Conservation (phyloP, 352 stramenopile species). For the Blastocystis sp. region DNA sequence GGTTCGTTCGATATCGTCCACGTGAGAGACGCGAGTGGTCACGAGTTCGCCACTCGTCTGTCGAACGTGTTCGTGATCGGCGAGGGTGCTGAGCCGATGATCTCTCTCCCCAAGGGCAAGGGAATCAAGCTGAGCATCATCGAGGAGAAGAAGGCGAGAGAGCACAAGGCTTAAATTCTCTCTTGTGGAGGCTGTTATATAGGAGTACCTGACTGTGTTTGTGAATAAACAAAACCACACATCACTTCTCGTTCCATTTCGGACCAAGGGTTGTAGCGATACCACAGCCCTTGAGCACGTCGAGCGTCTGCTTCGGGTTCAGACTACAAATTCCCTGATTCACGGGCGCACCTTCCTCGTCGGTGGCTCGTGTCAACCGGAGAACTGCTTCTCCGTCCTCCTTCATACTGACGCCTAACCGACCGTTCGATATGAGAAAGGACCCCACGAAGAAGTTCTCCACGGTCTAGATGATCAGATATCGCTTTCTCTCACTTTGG, state of each 20-base stretch:
- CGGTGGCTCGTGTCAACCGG: neutral
- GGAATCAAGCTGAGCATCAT: slow-evolving; percentile 97
- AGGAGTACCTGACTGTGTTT: neutral
- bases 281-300: neutral
- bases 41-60: slow-evolving; percentile 90
- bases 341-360: neutral
- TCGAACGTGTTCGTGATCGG: slow-evolving; percentile 93
- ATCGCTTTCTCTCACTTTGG: neutral
- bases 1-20: slow-evolving; percentile 97
- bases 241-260: neutral
- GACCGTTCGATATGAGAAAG: slow-evolving; percentile 6
- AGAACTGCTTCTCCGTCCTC: neutral
- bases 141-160: slow-evolving; percentile 71
- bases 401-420: neutral
- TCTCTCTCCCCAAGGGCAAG: slow-evolving; percentile 92
- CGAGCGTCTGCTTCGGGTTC: neutral
- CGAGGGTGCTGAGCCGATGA: slow-evolving; percentile 74
- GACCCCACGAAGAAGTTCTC: slow-evolving; percentile 25
- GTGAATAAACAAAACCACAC: neutral
- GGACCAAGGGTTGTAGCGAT: neutral
- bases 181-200: neutral
- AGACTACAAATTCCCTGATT: slow-evolving; percentile 28
- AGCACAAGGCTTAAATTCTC: neutral
- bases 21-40: slow-evolving; percentile 88
- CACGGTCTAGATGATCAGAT: neutral